Conservation (phyloP, 257 asterid species). For the Plectranthus barbatus region DNA sequence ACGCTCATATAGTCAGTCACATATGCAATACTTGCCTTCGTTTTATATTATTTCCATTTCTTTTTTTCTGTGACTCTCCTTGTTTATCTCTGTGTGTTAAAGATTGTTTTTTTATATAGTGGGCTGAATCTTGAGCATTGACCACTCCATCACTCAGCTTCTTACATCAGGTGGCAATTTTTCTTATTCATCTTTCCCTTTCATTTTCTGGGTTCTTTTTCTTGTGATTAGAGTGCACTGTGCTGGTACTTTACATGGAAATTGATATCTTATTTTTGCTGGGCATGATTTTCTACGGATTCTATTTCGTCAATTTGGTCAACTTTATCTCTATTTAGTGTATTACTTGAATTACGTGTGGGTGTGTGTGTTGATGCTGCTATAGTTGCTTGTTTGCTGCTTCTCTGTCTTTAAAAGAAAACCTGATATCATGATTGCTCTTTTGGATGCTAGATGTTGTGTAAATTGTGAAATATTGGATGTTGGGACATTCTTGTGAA, state of each 20-base stretch:
- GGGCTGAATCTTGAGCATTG: background rate
- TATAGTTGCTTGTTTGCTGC: conserved; percentile 1
- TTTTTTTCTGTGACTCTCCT: background rate
- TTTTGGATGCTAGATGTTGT: background rate
- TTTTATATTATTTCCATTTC: background rate
- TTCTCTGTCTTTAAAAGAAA: background rate
- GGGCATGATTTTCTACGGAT: conserved; percentile 5
- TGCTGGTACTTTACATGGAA: background rate
- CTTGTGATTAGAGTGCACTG: background rate
- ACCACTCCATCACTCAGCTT: background rate
- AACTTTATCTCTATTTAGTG: background rate
- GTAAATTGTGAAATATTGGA: too few relatives aligned
- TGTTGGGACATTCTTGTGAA: background rate
- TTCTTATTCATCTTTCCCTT: background rate
- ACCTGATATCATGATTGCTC: background rate
- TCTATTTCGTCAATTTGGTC: background rate
- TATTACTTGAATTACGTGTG: background rate
- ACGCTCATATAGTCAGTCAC: too few relatives aligned
- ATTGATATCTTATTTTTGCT: background rate
- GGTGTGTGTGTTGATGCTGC: background rate
- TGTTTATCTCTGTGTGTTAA: background rate
- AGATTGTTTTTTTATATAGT: background rate
- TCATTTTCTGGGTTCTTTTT: background rate
- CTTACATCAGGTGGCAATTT: background rate
- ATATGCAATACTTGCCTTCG: background rate